Evolutionary conservation across 225 moss, liverwort and hornwort species (phyloP).

Genomic region (Antitrichia curtipendula): DNA sequence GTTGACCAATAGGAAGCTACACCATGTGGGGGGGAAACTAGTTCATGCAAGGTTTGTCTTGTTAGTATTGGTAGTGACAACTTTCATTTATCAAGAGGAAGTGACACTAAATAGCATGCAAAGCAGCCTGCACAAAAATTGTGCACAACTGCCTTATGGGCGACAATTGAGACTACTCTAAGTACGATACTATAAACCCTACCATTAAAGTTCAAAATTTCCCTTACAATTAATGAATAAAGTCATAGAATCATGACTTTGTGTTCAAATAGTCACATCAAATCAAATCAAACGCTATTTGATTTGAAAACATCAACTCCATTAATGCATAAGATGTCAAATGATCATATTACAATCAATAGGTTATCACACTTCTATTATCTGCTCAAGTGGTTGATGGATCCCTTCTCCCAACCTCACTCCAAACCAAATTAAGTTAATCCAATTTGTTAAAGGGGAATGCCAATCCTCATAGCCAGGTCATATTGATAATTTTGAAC

Average conservation of each 20-base stretch:
- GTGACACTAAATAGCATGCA: neutral
- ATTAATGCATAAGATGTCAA: neutral
- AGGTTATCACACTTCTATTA: too few relatives aligned
- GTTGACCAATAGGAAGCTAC: too few relatives aligned
- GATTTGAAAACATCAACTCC: neutral
- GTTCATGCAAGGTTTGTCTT: neutral
- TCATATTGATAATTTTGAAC: too few relatives aligned
- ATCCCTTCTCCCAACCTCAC: too few relatives aligned
- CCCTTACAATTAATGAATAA: neutral
- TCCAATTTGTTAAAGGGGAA: neutral
- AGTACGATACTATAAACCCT: neutral
- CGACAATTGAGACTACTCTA: neutral
- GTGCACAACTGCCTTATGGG: accelerated
- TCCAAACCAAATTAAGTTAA: neutral
- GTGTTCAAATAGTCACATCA: neutral
- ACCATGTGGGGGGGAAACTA: too few relatives aligned
- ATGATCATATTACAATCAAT: neutral
- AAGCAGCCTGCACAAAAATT: neutral
- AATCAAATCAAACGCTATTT: neutral
- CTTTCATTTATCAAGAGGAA: too few relatives aligned
- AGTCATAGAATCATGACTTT: neutral
- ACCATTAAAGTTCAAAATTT: neutral
- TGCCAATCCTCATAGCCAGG: accelerated
- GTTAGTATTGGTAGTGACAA: too few relatives aligned
- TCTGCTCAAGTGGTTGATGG: neutral